phyloP scores from a whole-genome alignment of 768 basidiomycete genomes.

The Mrakia gelida region DNA sequence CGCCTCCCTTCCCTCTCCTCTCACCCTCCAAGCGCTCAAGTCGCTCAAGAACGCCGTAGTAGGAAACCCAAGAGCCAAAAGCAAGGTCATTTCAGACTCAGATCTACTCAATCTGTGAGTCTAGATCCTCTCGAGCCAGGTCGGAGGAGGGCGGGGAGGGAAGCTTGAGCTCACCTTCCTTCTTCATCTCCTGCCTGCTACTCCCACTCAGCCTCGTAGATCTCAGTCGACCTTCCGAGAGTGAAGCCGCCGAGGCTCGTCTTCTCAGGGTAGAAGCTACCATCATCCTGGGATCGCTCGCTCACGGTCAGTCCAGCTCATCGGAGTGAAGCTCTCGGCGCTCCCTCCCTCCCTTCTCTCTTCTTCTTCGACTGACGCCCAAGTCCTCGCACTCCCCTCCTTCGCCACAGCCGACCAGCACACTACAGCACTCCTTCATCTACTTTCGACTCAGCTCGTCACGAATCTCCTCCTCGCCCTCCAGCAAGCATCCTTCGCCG shows the following conservation, averaged over 20 bases:
- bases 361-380: not conserved
- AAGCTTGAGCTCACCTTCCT: not conserved
- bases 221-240: not conserved
- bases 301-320: not conserved
- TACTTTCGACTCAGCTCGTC: not conserved
- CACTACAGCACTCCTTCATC: not conserved
- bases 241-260: not conserved
- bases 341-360: not conserved
- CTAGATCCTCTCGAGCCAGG: too few relatives aligned
- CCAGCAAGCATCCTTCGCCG: not conserved
- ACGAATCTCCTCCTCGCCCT: slow-evolving; percentile 1
- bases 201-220: not conserved
- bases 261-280: not conserved
- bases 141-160: not conserved
- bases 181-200: not conserved
- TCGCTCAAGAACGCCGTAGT: slow-evolving; percentile 11
- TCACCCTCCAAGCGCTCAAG: not conserved
- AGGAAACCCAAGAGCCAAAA: not conserved
- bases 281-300: not conserved
- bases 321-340: too few relatives aligned
- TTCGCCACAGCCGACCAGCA: not conserved
- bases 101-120: not conserved
- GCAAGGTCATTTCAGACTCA: not conserved
- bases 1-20: not conserved
- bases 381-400: not conserved